These are phyloP conservation scores for Wickerhamiella dianesei DNA, from an alignment of 805 yeast genomes.

Conservation along the genomic window DNA sequence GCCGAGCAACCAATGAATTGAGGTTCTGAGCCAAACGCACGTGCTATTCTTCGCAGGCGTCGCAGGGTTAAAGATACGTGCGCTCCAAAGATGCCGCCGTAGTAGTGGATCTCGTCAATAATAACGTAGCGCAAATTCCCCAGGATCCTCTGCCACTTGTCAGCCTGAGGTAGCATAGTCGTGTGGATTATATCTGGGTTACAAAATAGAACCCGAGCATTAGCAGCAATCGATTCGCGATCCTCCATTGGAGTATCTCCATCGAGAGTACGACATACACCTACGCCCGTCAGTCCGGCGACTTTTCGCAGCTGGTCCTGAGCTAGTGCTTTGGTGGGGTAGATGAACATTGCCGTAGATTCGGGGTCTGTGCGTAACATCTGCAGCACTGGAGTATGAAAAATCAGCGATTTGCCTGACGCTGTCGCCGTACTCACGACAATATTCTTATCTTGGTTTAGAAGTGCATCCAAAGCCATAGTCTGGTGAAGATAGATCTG, in stretches of 20 bases:
- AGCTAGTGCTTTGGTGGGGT: slow-evolving; percentile 95
- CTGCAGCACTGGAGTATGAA: slow-evolving; percentile 67
- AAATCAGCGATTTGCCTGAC: slow-evolving; percentile 87
- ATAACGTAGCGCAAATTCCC: slow-evolving; percentile 55
- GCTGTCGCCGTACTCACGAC: slow-evolving; percentile 92
- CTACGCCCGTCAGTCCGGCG: slow-evolving; percentile 36
- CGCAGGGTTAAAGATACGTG: slow-evolving; percentile 81
- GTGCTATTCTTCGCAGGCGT: slow-evolving; percentile 55
- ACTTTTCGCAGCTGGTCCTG: slow-evolving; percentile 85
- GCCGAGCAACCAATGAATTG: slow-evolving; percentile 88
- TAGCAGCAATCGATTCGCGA: slow-evolving; percentile 41
- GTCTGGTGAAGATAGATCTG: slow-evolving; percentile 71
- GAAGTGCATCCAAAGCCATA: slow-evolving; percentile 45
- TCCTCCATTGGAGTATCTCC: slow-evolving; percentile 70
- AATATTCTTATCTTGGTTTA: slow-evolving; percentile 44
- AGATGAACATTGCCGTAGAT: slow-evolving; percentile 69
- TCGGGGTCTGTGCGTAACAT: slow-evolving; percentile 30
- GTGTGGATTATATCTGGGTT: slow-evolving; percentile 92
- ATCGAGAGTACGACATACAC: slow-evolving; percentile 69
- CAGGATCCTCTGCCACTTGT: slow-evolving; percentile 59
- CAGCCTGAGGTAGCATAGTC: slow-evolving; percentile 66
- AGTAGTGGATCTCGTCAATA: slow-evolving; percentile 75
- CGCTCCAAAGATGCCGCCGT: slow-evolving; percentile 83
- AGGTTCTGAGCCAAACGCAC: slow-evolving; percentile 36
- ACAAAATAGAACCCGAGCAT: slow-evolving; percentile 73